Conservation (phyloP, 2,329 filamentous ascomycete genomes). For the Aotearoamyces nothofagi region DNA sequence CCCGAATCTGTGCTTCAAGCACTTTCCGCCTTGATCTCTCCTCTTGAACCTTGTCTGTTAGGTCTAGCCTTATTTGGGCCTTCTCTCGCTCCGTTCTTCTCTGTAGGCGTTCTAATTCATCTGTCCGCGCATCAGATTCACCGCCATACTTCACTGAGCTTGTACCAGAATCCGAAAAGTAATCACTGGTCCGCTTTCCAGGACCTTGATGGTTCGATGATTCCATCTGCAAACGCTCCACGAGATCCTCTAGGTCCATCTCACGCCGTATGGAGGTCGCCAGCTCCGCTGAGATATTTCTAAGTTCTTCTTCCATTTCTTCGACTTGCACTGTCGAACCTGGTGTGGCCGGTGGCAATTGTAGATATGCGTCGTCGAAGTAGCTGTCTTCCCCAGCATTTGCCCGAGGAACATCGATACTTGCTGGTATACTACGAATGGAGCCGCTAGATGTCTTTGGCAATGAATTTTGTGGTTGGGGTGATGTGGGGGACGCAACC, state of each 20-base stretch:
- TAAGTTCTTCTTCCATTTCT: conserved; percentile 88
- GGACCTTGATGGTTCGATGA: conserved; percentile 38
- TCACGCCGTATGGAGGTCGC: conserved; percentile 86
- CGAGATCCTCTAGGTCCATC: conserved; percentile 90
- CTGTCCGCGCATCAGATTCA: conserved; percentile 44
- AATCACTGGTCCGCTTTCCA: conserved; percentile 79
- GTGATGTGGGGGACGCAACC: conserved; percentile 32
- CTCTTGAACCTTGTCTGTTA: conserved; percentile 76
- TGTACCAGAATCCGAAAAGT: conserved; percentile 91
- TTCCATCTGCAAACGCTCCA: conserved; percentile 78
- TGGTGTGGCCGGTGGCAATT: conserved; percentile 16
- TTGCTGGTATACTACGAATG: conserved; percentile 30
- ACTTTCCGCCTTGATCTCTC: conserved; percentile 62
- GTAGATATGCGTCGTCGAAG: conserved; percentile 16
- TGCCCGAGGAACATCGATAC: conserved; percentile 19
- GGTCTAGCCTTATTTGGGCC: conserved; percentile 69
- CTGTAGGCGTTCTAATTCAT: conserved; percentile 71
- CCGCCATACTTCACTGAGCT: conserved; percentile 66
- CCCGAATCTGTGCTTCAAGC: conserved; percentile 72
- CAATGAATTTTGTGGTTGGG: conserved; percentile 15
- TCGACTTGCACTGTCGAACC: conserved; percentile 45
- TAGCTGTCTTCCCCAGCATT: conserved; percentile 24
- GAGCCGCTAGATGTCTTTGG: conserved; percentile 27
- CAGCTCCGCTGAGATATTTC: conserved; percentile 83
- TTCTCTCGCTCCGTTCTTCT: conserved; percentile 82